Percentiles rank a stretch among this genome's conserved stretches.
Evolutionary conservation across 2,329 filamentous ascomycete species (phyloP).

Genomic region (Tolypocladium paradoxum): DNA sequence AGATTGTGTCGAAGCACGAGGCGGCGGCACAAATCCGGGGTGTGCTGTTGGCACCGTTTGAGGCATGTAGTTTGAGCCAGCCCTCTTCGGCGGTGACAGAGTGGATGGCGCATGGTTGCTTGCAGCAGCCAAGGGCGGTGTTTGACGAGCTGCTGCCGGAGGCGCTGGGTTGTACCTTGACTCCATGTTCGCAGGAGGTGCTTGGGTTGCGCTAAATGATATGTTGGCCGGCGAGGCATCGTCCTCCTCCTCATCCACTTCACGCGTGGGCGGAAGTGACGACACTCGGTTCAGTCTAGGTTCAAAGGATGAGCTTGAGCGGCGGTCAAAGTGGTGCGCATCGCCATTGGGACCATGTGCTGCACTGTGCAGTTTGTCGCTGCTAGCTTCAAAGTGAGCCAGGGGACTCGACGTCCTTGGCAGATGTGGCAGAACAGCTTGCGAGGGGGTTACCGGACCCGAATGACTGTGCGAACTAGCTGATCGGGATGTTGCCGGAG

Average conservation of each 20-base stretch:
- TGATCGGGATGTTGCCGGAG: slow-evolving; percentile 28
- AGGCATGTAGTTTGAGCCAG: slow-evolving; percentile 40
- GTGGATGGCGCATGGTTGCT: slow-evolving; percentile 27
- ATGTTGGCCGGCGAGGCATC: slow-evolving; percentile 9
- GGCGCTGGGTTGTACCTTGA: slow-evolving; percentile 28
- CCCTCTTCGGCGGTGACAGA: slow-evolving; percentile 46
- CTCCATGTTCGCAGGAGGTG: slow-evolving; percentile 15
- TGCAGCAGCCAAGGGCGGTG: slow-evolving; percentile 36
- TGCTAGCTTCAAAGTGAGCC: slow-evolving; percentile 49
- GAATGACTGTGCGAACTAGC: slow-evolving; percentile 30
- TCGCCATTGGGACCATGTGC: slow-evolving; percentile 23
- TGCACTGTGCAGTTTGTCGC: slow-evolving; percentile 22
- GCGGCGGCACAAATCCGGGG: slow-evolving; percentile 41
- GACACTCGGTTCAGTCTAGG: slow-evolving; percentile 41
- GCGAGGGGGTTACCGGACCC: slow-evolving; percentile 23
- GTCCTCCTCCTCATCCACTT: slow-evolving; percentile 49
- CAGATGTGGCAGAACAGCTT: slow-evolving; percentile 43
- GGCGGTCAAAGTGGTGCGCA: slow-evolving; percentile 31
- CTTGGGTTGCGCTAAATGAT: slow-evolving; percentile 14
- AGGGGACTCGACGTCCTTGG: slow-evolving; percentile 56
- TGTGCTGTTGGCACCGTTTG: slow-evolving; percentile 20
- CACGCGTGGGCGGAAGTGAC: slow-evolving; percentile 49
- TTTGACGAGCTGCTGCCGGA: slow-evolving; percentile 27
- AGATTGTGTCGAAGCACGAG: slow-evolving; percentile 52
- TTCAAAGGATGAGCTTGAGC: slow-evolving; percentile 43